Evolutionary conservation across 1,284 basidiomycete genomes (phyloP).

Genomic region (Ustilago bromivora): DNA sequence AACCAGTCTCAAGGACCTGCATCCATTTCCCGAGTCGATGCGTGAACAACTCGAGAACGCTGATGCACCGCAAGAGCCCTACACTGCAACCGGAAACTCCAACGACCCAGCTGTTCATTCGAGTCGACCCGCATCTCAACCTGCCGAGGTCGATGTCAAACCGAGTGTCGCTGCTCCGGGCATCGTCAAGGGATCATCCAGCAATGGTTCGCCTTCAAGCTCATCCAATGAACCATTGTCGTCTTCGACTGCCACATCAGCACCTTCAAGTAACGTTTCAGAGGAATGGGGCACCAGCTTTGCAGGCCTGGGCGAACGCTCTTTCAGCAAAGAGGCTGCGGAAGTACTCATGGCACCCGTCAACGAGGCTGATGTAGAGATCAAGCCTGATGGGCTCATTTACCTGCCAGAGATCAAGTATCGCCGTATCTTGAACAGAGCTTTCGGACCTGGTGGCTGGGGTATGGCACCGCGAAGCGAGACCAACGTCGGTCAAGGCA

Average conservation of each 20-base stretch:
- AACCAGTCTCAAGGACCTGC: constrained; percentile 44
- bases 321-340: constrained; percentile 82
- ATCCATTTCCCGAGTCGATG: constrained; percentile 48
- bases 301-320: constrained; percentile 80
- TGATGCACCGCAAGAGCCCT: constrained; percentile 36
- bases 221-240: constrained; percentile 16
- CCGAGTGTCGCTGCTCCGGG: constrained; percentile 52
- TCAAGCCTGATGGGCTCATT: constrained; percentile 93
- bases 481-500: constrained; percentile 79
- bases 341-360: constrained; percentile 82
- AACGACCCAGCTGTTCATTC: constrained; percentile 55
- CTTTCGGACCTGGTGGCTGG: constrained; percentile 97
- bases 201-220: constrained; percentile 11
- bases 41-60: constrained; percentile 41
- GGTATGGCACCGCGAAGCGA: constrained; percentile 93
- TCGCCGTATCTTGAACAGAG: constrained; percentile 89
- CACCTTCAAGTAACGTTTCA: constrained; percentile 28
- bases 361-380: constrained; percentile 84
- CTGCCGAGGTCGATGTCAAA: constrained; percentile 40
- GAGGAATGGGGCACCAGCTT: constrained; percentile 88
- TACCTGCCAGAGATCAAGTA: constrained; percentile 99
- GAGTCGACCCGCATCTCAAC: constrained; percentile 48
- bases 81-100: constrained; percentile 51
- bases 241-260: constrained; percentile 14
- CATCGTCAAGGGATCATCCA: constrained; percentile 21